phyloP scores from a whole-genome alignment of 345 rosid genomes.

The Kandelia obovata region DNA sequence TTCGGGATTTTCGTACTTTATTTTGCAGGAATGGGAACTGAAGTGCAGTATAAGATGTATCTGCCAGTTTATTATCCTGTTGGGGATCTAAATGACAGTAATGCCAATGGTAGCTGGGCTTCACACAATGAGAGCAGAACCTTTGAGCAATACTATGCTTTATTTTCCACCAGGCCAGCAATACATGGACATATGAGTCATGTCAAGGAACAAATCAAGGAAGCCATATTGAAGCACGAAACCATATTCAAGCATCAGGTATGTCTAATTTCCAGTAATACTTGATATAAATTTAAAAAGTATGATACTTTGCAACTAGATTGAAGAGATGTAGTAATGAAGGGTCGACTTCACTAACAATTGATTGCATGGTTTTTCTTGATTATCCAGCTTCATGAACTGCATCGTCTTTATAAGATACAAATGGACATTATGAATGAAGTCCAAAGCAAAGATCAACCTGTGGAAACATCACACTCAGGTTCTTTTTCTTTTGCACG shows the following conservation, averaged over 20 bases:
- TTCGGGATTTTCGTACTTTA: not conserved
- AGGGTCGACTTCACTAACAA: not conserved
- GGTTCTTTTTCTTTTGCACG: constrained; percentile 19
- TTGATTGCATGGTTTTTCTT: constrained; percentile 12
- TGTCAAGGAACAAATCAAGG: constrained; percentile 54
- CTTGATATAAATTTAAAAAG: not conserved
- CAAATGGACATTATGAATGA: constrained; percentile 77
- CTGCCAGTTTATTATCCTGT: constrained; percentile 45
- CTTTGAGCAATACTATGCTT: constrained; percentile 35
- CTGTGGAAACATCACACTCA: constrained; percentile 28
- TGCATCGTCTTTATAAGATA: constrained; percentile 66
- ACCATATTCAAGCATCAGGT: constrained; percentile 72
- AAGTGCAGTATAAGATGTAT: constrained; percentile 58
- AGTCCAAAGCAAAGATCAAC: constrained; percentile 44
- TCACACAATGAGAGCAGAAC: constrained; percentile 32
- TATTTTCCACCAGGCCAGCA: constrained; percentile 31
- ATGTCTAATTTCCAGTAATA: constrained; percentile 9
- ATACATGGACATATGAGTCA: constrained; percentile 20
- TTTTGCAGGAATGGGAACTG: constrained; percentile 62
- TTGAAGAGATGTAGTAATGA: not conserved
- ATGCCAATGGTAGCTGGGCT: constrained; percentile 47
- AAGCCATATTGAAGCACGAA: constrained; percentile 71
- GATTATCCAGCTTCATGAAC: constrained; percentile 52
- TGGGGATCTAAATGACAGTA: constrained; percentile 46
- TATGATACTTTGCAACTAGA: not conserved